Percentiles rank a stretch among this genome's conserved stretches.
Evolutionary conservation across 2,329 filamentous ascomycete species (phyloP).

Genomic region (Shiraia bambusicola): DNA sequence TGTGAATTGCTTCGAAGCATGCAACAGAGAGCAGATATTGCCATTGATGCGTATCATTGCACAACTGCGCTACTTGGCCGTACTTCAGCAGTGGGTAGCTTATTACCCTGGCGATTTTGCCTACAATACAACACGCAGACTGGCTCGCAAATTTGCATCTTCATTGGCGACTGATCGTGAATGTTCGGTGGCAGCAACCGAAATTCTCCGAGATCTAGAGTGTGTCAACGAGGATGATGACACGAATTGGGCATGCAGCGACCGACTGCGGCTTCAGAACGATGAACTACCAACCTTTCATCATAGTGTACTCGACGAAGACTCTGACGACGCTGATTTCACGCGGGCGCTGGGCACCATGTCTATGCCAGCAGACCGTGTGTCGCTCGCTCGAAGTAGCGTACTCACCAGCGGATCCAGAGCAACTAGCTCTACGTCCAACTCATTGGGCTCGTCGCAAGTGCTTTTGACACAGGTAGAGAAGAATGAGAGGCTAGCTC

Average conservation of each 20-base stretch:
- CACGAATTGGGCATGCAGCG: constrained; percentile 84
- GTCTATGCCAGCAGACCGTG: constrained; percentile 30
- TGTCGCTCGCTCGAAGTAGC: constrained; percentile 35
- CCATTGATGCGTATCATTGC: constrained; percentile 76
- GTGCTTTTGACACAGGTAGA: constrained; percentile 68
- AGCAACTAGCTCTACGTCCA: constrained; percentile 25
- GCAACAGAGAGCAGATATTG: constrained; percentile 66
- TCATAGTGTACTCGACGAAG: constrained; percentile 45
- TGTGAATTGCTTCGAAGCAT: constrained; percentile 70
- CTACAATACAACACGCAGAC: constrained; percentile 68
- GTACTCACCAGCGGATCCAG: constrained; percentile 26
- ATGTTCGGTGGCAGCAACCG: constrained; percentile 80
- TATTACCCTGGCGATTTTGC: constrained; percentile 93
- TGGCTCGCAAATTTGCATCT: constrained; percentile 72
- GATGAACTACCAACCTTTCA: constrained; percentile 47
- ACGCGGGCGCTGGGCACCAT: constrained; percentile 33
- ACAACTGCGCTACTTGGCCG: constrained; percentile 79
- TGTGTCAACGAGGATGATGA: constrained; percentile 84
- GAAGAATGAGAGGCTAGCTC: constrained; percentile 77
- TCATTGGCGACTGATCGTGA: constrained; percentile 75
- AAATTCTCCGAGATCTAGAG: constrained; percentile 79
- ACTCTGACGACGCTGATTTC: constrained; percentile 41
- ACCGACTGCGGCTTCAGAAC: constrained; percentile 58
- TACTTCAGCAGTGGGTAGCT: constrained; percentile 85
- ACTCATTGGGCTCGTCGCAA: constrained; percentile 40